Conservation (phyloP, 805 yeast genomes). For the Metschnikowia proteae region DNA sequence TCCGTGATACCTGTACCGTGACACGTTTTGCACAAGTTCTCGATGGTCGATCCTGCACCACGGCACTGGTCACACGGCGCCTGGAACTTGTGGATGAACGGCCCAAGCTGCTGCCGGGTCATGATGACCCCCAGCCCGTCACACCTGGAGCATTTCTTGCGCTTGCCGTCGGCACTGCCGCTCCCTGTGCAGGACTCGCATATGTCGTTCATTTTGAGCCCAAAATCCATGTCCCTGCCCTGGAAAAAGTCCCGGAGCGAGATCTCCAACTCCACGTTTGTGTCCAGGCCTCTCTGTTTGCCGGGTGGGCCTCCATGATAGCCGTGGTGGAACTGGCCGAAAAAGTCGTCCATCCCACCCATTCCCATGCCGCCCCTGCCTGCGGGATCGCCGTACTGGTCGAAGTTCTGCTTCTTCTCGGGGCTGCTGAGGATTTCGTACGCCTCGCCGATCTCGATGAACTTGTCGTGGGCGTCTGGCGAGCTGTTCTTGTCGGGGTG, state of each 20-base stretch:
- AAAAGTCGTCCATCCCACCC: constrained; percentile 44
- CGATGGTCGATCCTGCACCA: constrained; percentile 70
- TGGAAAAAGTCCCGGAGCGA: constrained; percentile 62
- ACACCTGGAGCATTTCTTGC: constrained; percentile 64
- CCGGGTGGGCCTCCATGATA: constrained; percentile 34
- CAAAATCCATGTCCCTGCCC: constrained; percentile 63
- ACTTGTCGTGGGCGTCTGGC: constrained; percentile 79
- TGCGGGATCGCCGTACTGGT: constrained; percentile 69
- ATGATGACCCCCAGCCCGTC: constrained; percentile 69
- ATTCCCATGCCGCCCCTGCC: constrained; percentile 22
- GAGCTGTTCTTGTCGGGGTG: constrained; percentile 94
- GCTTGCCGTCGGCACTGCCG: constrained; percentile 78
- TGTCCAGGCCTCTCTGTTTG: constrained; percentile 58
- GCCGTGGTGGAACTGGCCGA: constrained; percentile 47
- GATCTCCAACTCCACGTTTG: constrained; percentile 53
- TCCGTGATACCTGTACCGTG: constrained; percentile 63
- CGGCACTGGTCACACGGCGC: constrained; percentile 73
- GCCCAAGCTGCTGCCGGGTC: constrained; percentile 73
- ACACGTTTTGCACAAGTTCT: constrained; percentile 65
- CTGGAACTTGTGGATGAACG: constrained; percentile 85
- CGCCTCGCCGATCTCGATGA: constrained; percentile 90
- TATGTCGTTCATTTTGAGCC: constrained; percentile 63
- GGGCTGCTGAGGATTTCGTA: constrained; percentile 77
- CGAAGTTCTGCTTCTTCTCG: constrained; percentile 66
- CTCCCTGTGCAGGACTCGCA: constrained; percentile 80